These are phyloP conservation scores for Plasmodium knowlesi DNA, from an alignment of 169 alveolate genomes.

Conservation along the genomic window DNA sequence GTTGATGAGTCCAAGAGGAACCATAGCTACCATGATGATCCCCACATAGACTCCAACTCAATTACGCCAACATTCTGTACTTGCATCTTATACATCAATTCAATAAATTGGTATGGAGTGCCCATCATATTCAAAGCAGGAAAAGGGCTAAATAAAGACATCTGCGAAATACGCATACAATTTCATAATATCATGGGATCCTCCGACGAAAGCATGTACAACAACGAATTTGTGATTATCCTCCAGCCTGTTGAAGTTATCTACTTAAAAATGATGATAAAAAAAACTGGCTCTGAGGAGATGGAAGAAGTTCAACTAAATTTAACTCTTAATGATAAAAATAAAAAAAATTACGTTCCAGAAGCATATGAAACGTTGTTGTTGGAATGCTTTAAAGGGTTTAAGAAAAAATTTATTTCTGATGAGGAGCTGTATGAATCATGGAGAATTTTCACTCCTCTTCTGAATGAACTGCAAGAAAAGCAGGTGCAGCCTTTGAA, in stretches of 20 bases:
- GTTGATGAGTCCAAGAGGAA: slow-evolving; percentile 38
- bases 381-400: slow-evolving; percentile 77
- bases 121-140: slow-evolving; percentile 83
- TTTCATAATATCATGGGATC: slow-evolving; percentile 77
- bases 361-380: slow-evolving; percentile 84
- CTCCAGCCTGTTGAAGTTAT: slow-evolving; percentile 83
- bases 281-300: slow-evolving; percentile 80
- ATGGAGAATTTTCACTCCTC: slow-evolving; percentile 85
- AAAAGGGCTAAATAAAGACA: slow-evolving; percentile 79
- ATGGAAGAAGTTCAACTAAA: slow-evolving; percentile 81
- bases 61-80: slow-evolving; percentile 82
- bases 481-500: slow-evolving; percentile 76
- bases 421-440: slow-evolving; percentile 82
- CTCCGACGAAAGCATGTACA: slow-evolving; percentile 76
- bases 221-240: slow-evolving; percentile 77
- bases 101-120: slow-evolving; percentile 80
- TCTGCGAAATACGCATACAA: slow-evolving; percentile 79
- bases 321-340: slow-evolving; percentile 75
- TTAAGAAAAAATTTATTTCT: slow-evolving; percentile 77
- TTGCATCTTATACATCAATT: slow-evolving; percentile 77
- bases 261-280: slow-evolving; percentile 78
- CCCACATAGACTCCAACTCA: slow-evolving; percentile 77
- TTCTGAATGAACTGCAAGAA: slow-evolving; percentile 78
- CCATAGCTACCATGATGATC: slow-evolving; percentile 77
- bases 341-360: slow-evolving; percentile 75